Conservation (phyloP, 2,329 filamentous ascomycete genomes). For the Cladorrhinum sp. region DNA sequence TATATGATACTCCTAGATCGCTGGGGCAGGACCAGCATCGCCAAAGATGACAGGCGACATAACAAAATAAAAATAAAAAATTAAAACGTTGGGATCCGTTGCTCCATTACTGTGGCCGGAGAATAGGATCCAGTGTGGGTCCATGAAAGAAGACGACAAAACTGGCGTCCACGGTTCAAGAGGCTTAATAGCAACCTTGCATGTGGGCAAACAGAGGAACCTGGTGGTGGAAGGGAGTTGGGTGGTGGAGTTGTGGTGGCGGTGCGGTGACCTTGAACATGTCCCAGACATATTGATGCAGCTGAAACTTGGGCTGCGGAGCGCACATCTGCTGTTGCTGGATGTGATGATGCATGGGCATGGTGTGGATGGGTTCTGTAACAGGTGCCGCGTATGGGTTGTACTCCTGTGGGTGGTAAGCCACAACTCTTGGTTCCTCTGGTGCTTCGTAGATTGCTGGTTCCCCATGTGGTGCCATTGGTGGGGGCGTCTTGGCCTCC, state of each 20-base stretch:
- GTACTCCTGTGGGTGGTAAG: slow-evolving; percentile 46
- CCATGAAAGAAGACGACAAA: background rate
- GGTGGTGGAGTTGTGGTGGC: slow-evolving; percentile 45
- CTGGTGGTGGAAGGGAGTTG: slow-evolving; percentile 51
- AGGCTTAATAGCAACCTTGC: slow-evolving; percentile 48
- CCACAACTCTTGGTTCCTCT: slow-evolving; percentile 42
- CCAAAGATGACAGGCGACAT: too few species aligned
- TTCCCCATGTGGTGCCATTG: slow-evolving; percentile 24
- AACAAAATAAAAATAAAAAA: background rate
- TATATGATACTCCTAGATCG: background rate
- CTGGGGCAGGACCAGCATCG: background rate
- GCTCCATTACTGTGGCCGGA: background rate
- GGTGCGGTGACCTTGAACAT: slow-evolving; percentile 40
- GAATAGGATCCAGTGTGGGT: background rate
- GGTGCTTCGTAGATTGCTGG: slow-evolving; percentile 42
- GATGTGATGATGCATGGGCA: slow-evolving; percentile 26
- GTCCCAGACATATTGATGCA: slow-evolving; percentile 47
- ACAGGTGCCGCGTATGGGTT: slow-evolving; percentile 44
- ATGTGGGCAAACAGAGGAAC: slow-evolving; percentile 50
- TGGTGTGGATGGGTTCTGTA: slow-evolving; percentile 37
- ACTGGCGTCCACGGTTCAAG: background rate
- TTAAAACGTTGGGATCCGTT: background rate
- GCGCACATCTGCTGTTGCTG: slow-evolving; percentile 33
- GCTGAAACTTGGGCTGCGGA: slow-evolving; percentile 42
- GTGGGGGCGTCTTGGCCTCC: slow-evolving; percentile 40